Evolutionary conservation across 108 stramenopile genomes (phyloP), one percentile per base, ranked within the genome.

Genomic region (Mayamaea pseudoterrestris): DNA sequence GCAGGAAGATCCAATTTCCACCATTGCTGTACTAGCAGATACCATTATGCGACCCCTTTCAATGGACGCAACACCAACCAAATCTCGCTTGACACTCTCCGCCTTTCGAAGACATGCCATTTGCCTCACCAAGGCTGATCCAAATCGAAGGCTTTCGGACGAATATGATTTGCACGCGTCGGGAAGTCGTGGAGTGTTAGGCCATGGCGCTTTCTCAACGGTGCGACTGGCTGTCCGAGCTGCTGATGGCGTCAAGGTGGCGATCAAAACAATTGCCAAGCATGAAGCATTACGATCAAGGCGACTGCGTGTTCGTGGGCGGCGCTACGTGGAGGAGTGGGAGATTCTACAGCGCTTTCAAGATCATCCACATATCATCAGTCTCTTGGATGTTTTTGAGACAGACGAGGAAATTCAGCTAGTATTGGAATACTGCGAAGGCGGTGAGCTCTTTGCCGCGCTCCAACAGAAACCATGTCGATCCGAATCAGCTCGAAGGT

Each of bases 261-360:
- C 90, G 13, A 72, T 92, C 46, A 92, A 92, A 44, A 83, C 69
- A 22, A 75, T 92, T 42, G 69, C 80, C 59, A 92, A 92, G 65
- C 78, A 79, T 47, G 80, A 86, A 53, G 79, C 77, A 4, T 45
- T 91, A n/a, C 59, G 83, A 50, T 57, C 83, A 20, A 71, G 73
- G 49, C 55, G 73, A 27, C 50, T 72, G 18, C 57, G 71, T 27
- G 26, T 61, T 24, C 30, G 50, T 17, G 32, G 44, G 18, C 13
- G 45, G 18, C 26, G 30, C 47, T 60, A 74, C 22, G 53, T 89
- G 47, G 81, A 88, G 23, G 87, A 89, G 37, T 83, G 80, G 66
- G 82, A 89, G 42, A 78, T 89, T 14, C 65, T 89, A 36, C 50
- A 58, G 26, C n/a, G 51, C 35, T 40, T 89, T 0, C 23, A 57